phyloP scores from a whole-genome alignment of 2,329 filamentous ascomycete species.

The Thielaviopsis musarum region DNA sequence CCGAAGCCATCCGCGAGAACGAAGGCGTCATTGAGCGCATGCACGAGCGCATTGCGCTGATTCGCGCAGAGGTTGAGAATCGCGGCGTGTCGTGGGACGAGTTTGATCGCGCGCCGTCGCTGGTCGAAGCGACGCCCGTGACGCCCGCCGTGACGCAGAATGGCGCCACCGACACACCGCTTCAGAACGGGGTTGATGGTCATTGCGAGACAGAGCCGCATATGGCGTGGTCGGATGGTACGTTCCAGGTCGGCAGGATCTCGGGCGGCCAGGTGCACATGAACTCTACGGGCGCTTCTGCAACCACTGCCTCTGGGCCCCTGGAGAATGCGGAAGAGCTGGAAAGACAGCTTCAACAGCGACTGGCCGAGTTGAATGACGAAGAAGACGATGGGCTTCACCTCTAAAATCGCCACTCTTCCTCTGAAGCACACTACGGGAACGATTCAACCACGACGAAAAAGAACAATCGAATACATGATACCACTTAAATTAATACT shows the following conservation, averaged over 20 bases:
- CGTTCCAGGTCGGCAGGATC: slow-evolving; percentile 43
- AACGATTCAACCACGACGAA: not conserved
- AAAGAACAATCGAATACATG: not conserved
- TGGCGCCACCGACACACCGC: slow-evolving; percentile 9
- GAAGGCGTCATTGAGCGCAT: slow-evolving; percentile 50
- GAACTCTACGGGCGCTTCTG: slow-evolving; percentile 16
- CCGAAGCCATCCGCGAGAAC: slow-evolving; percentile 60
- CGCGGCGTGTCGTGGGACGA: slow-evolving; percentile 40
- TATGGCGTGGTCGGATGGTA: slow-evolving; percentile 44
- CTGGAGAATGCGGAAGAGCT: slow-evolving; percentile 35
- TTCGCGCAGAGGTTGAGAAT: slow-evolving; percentile 46
- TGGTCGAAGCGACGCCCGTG: slow-evolving; percentile 11
- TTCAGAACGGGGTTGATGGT: slow-evolving; percentile 5
- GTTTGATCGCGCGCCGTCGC: slow-evolving; percentile 28
- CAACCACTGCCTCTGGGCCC: not conserved
- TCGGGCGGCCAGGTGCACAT: slow-evolving; percentile 32
- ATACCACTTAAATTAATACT: not conserved
- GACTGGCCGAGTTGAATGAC: slow-evolving; percentile 28
- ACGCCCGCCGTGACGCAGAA: slow-evolving; percentile 1
- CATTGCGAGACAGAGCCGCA: slow-evolving; percentile 14
- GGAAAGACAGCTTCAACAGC: slow-evolving; percentile 35
- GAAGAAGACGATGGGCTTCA: slow-evolving; percentile 40
- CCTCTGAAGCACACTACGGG: not conserved
- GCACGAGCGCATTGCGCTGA: slow-evolving; percentile 44
- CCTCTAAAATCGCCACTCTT: slow-evolving; percentile 25